Percentiles rank a stretch among this genome's conserved stretches.
These are phyloP conservation scores for Moniliella sp. DNA, from an alignment of 1,284 basidiomycete species.

Conservation along the genomic window DNA sequence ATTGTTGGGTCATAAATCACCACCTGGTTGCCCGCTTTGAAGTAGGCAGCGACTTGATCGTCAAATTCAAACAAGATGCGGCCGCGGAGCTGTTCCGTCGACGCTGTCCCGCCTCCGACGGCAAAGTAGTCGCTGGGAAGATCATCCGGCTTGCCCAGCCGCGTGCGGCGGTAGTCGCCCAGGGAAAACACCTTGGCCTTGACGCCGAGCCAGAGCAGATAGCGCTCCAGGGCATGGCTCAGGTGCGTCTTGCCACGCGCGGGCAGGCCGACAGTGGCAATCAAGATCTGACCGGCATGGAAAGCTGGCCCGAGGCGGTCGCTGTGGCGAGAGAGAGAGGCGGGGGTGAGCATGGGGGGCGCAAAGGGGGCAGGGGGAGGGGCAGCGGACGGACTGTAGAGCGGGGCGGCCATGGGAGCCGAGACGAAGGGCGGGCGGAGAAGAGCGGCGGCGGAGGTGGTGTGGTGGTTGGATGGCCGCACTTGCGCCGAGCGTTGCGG, in stretches of 20 bases:
- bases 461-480: too few relatives aligned
- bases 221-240: slow-evolving; percentile 77
- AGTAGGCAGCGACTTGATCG: slow-evolving; percentile 68
- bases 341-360: neutral
- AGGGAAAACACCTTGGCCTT: slow-evolving; percentile 81
- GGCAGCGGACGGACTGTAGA: neutral
- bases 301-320: slow-evolving; percentile 12
- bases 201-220: slow-evolving; percentile 88
- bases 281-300: slow-evolving; percentile 77
- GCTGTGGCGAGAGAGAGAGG: slow-evolving; percentile 2
- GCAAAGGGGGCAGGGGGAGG: neutral
- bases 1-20: slow-evolving; percentile 96
- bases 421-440: too few relatives aligned
- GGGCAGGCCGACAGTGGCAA: slow-evolving; percentile 76
- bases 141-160: slow-evolving; percentile 63
- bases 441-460: too few relatives aligned
- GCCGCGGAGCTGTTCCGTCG: slow-evolving; percentile 55
- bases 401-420: neutral
- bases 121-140: slow-evolving; percentile 80
- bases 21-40: slow-evolving; percentile 63
- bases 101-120: slow-evolving; percentile 46
- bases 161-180: slow-evolving; percentile 76
- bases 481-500: too few relatives aligned
- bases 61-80: slow-evolving; percentile 61
- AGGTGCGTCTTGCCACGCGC: slow-evolving; percentile 79